Evolutionary conservation across 148 eudicot genomes (phyloP), one percentile per base, ranked within the genome.

Genomic region (Rhododendron griersonianum): DNA sequence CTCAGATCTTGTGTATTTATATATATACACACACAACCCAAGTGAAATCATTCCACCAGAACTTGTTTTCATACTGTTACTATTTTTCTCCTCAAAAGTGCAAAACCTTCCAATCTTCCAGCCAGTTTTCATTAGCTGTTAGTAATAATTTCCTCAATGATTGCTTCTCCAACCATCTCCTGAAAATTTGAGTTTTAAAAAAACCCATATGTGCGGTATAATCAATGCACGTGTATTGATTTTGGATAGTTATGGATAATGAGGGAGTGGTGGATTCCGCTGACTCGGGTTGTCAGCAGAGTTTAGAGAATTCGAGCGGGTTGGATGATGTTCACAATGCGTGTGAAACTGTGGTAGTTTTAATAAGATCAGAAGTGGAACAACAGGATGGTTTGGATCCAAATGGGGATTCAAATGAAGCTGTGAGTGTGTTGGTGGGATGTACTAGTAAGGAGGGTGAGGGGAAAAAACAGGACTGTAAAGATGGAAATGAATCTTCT

Each of bases 401-500:
- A 61, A 61, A 21, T 61, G 69, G 69, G 25, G 0, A 7, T 23
- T 61, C 69, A 23, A 61, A 85, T 85, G 11, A 30, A 61, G 57
- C 15, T 50, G 37, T 13, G 18, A 74, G 55, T n/a, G 53, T 1
- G n/a, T 83, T 37, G 57, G 78, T 37, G 57, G 63, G 35, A 25
- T 69, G 19, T n/a, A 65, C 45, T 41, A 41, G 83, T 78, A 63
- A 44, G 48, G 77, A 10, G 65, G 87, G 84, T 25, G 86, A 50
- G 59, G 45, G 35, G 16, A 35, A 80, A 45, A 75, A 82, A 11
- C 71, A 41, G 61, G 88, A 75, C 5, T 35, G 0, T 21, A 82
- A 76, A 73, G 86, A 57, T 18, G 86, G 74, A 3, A 45, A 87
- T 28, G 84, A 86, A 19, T 88, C 92, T 30, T 88, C 92, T 30